These are phyloP conservation scores for Aurantiochytrium sp. DNA, from an alignment of 108 stramenopile species.

Conservation along the genomic window DNA sequence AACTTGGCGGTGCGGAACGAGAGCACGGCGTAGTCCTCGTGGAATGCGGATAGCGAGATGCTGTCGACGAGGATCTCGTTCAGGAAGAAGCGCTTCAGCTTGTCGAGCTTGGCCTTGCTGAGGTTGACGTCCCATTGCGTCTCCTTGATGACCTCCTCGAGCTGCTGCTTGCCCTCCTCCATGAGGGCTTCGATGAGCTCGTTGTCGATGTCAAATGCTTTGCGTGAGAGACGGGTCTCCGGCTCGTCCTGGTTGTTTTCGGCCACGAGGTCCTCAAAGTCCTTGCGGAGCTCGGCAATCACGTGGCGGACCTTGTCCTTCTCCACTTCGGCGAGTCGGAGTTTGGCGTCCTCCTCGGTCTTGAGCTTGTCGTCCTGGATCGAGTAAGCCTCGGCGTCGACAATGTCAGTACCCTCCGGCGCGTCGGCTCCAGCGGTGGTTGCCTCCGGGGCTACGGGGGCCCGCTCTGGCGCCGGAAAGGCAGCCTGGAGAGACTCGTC, in stretches of 20 bases:
- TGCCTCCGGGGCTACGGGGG: neutral
- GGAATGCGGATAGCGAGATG: neutral
- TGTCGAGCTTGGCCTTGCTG: slow-evolving; percentile 40
- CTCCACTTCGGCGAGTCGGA: slow-evolving; percentile 51
- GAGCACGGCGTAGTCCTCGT: neutral
- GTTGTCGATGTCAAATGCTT: slow-evolving; percentile 49
- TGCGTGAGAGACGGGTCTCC: slow-evolving; percentile 43
- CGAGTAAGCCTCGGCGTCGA: slow-evolving; percentile 48
- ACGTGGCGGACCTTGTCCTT: slow-evolving; percentile 49
- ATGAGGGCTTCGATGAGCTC: slow-evolving; percentile 43
- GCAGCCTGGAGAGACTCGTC: neutral
- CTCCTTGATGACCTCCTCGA: slow-evolving; percentile 54
- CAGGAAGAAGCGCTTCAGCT: slow-evolving; percentile 31
- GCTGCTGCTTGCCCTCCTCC: slow-evolving; percentile 42
- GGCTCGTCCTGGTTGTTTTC: slow-evolving; percentile 46
- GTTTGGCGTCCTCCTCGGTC: slow-evolving; percentile 52
- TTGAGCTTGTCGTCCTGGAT: slow-evolving; percentile 60
- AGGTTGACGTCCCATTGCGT: slow-evolving; percentile 48
- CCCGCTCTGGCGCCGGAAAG: neutral
- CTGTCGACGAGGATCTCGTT: neutral
- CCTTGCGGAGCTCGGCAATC: slow-evolving; percentile 38
- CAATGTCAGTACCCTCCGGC: slow-evolving; percentile 28
- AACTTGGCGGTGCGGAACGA: neutral
- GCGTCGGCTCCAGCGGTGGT: neutral
- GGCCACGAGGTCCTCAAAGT: slow-evolving; percentile 33